phyloP scores from a whole-genome alignment of 2,329 filamentous ascomycete species.

The Pseudogymnoascus sp. region DNA sequence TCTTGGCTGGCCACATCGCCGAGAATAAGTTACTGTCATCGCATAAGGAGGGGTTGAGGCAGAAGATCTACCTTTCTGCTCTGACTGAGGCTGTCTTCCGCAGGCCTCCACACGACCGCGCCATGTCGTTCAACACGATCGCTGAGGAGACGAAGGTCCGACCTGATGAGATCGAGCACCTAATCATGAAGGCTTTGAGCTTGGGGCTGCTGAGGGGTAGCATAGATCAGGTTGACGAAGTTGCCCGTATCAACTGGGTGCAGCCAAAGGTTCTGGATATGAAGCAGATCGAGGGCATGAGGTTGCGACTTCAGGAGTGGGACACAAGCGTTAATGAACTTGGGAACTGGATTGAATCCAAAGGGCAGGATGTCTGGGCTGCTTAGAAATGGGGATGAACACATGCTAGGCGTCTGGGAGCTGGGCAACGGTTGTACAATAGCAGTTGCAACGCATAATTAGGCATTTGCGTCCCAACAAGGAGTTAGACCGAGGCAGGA shows the following conservation, averaged over 20 bases:
- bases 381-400: conserved; percentile 41
- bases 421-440: conserved; percentile 10
- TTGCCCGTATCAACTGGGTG: conserved; percentile 96
- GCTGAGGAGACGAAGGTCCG: conserved; percentile 86
- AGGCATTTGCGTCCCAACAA: conserved; percentile 8
- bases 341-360: conserved; percentile 92
- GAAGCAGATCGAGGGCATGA: conserved; percentile 91
- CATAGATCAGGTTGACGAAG: conserved; percentile 91
- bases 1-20: conserved; percentile 69
- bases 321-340: conserved; percentile 91
- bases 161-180: conserved; percentile 87
- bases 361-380: conserved; percentile 93
- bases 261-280: conserved; percentile 97
- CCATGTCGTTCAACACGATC: conserved; percentile 87
- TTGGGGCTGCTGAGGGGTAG: conserved; percentile 81
- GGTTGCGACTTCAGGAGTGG: conserved; percentile 82
- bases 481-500: conserved; percentile 7
- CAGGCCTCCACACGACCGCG: conserved; percentile 86
- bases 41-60: conserved; percentile 77
- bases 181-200: conserved; percentile 98
- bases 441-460: conserved; percentile 9
- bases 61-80: conserved; percentile 96
- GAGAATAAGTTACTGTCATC: conserved; percentile 71
- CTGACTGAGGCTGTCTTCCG: conserved; percentile 95
- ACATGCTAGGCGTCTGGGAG: conserved; percentile 16